Base-by-base conservation (phyloP, 2,329 filamentous ascomycete genomes). In the Cordyceps militaris region DNA sequence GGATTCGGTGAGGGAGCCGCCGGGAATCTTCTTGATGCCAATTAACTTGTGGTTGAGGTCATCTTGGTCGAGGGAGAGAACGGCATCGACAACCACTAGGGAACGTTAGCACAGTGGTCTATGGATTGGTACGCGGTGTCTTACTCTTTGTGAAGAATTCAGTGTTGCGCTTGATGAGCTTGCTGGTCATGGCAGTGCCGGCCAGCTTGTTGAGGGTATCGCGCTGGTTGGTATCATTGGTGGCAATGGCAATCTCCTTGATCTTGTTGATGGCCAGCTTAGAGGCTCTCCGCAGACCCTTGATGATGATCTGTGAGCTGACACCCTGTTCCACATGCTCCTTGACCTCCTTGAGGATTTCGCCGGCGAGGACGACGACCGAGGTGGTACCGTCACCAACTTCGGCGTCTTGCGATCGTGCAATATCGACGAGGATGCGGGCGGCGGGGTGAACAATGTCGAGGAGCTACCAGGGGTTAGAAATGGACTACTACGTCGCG, bases 381-480 rank as follows among this genome's bases (percentile, higher is more conserved):
- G 92, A 97, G 24, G 94, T 99, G 58, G 94, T 99, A 67, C 94
- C 94, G 71, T 99, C 94, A 67, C 94, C 94, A 59, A 99, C 94
- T 80, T 99, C 94, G 65, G 94, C 94, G 74, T 99, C 94, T 87
- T 99, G 94, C 71, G 93, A 97, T 76, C 94, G 87, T 63, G 94
- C 93, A 70, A 99, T 99, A 72, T 99, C 94, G 73, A 94, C 95
- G 69, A 99, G 88, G 73, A 99, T 94, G 73, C 92, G 87, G 67
- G 94, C 94, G 65, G 94, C 94, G 65, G 94, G 94, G 79, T 99
- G 94, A 62, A 99, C 90, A 68, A 99, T 97, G 72, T 99, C 94
- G 71, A 99, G 88, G 57, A 99, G 88, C 90, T 94, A 68, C 34
- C 23, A 47, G 30, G 10, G 21, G 53, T 60, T 52, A 62, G 60